A percentile compares a stretch with the other conserved stretches of the same genome.
phyloP scores from a whole-genome alignment of 257 asterid species.

The Solanum gandarillasii region DNA sequence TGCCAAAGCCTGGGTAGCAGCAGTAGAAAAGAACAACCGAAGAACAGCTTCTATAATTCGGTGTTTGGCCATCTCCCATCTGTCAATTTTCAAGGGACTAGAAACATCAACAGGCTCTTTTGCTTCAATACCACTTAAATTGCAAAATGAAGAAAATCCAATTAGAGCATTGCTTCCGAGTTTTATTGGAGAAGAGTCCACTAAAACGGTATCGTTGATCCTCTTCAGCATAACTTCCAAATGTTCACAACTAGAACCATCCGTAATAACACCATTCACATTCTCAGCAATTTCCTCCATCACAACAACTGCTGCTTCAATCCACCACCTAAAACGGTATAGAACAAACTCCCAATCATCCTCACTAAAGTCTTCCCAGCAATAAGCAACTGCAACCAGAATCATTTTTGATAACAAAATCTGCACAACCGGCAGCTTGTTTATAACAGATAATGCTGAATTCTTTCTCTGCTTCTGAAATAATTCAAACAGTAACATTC shows the following conservation, averaged over 20 bases:
- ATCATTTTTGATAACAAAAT: constrained; percentile 58
- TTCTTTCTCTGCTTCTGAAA: constrained; percentile 72
- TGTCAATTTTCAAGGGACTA: constrained; percentile 43
- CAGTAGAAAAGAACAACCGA: constrained; percentile 83
- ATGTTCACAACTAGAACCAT: constrained; percentile 22
- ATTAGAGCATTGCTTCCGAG: constrained; percentile 77
- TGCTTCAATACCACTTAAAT: constrained; percentile 27
- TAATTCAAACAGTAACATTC: constrained; percentile 46
- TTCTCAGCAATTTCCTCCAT: constrained; percentile 86
- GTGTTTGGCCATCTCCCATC: constrained; percentile 66
- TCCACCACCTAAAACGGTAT: constrained; percentile 81
- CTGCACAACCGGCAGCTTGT: constrained; percentile 72
- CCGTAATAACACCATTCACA: constrained; percentile 35
- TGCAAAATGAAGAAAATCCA: constrained; percentile 57
- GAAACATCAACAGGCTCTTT: constrained; percentile 24
- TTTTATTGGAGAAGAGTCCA: constrained; percentile 41
- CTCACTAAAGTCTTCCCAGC: constrained; percentile 81
- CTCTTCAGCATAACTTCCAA: constrained; percentile 28
- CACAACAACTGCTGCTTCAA: constrained; percentile 65
- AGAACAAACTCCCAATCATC: constrained; percentile 88
- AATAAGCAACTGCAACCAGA: constrained; percentile 70
- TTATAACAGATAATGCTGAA: constrained; percentile 43
- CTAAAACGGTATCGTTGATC: constrained; percentile 31
- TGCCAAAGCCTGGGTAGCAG: constrained; percentile 62
- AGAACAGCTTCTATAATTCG: constrained; percentile 77